Evolutionary conservation across 306 rosid species (phyloP).

Genomic region (Quercus rubra): DNA sequence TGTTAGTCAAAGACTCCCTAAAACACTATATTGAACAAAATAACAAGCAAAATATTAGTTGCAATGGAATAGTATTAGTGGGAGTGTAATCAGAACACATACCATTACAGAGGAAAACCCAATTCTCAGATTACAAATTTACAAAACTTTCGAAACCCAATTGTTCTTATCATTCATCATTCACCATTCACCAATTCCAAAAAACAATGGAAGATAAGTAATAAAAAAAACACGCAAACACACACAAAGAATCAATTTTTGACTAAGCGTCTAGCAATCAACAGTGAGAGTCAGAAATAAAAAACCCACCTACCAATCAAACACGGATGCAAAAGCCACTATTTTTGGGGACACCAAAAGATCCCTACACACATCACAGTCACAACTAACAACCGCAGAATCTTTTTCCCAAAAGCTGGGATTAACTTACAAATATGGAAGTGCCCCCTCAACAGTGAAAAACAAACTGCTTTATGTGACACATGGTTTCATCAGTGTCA

Average conservation of each 20-base stretch:
- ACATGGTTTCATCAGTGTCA: background rate
- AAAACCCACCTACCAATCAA: slow-evolving; percentile 16
- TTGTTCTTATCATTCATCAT: background rate
- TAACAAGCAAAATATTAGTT: background rate
- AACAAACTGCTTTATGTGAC: background rate
- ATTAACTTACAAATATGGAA: background rate
- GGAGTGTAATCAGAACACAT: background rate
- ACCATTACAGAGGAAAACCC: slow-evolving; percentile 17
- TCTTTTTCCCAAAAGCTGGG: too few relatives aligned
- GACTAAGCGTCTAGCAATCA: background rate
- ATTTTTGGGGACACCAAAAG: background rate
- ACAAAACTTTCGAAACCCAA: background rate
- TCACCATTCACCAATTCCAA: background rate
- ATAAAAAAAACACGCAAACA: too few relatives aligned
- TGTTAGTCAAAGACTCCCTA: background rate
- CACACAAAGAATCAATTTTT: background rate
- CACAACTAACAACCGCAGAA: background rate
- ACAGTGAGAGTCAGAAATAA: background rate
- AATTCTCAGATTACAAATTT: background rate
- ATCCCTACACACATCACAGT: background rate
- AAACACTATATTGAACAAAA: background rate
- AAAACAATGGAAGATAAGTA: background rate
- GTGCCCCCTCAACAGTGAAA: background rate
- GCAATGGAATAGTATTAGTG: background rate
- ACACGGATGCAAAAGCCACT: background rate